A percentile compares a stretch with the other conserved stretches of the same genome.
Conservation (phyloP, 2,329 filamentous ascomycete genomes). For the Didymellaceae sp. region DNA sequence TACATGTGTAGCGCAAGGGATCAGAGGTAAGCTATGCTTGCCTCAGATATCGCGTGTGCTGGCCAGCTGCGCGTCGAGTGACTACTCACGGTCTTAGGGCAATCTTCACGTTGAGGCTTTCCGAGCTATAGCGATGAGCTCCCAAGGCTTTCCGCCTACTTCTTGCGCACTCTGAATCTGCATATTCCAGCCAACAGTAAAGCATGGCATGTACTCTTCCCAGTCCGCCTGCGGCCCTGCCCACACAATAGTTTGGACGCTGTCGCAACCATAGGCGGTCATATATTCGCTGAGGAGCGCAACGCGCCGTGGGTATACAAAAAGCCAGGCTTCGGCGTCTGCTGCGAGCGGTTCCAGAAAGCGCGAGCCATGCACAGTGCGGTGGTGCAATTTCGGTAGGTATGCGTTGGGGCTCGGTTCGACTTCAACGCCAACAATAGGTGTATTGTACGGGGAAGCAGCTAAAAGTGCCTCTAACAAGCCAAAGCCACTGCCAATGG, state of each 20-base stretch:
- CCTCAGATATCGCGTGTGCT: background rate
- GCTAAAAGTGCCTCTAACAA: constrained; percentile 57
- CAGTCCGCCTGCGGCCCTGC: constrained; percentile 54
- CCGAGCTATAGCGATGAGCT: constrained; percentile 37
- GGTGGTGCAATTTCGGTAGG: constrained; percentile 51
- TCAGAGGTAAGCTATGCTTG: background rate
- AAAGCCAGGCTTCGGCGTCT: constrained; percentile 56
- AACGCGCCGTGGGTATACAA: constrained; percentile 61
- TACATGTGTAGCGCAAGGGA: too few species aligned
- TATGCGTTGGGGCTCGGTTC: constrained; percentile 53
- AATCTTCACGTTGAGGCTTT: background rate
- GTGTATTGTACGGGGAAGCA: constrained; percentile 21
- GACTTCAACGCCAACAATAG: constrained; percentile 59
- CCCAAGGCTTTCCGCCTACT: constrained; percentile 44
- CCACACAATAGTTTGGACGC: constrained; percentile 50
- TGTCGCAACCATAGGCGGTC: constrained; percentile 34
- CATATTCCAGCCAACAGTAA: constrained; percentile 29
- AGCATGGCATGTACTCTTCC: constrained; percentile 42
- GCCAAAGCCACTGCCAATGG: constrained; percentile 60
- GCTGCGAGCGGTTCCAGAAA: constrained; percentile 52
- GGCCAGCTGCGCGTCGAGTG: background rate
- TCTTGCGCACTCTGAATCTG: constrained; percentile 28
- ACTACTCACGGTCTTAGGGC: too few species aligned
- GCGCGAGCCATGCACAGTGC: constrained; percentile 54
- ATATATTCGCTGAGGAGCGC: constrained; percentile 56